A percentile compares a stretch with the other conserved stretches of the same genome.
phyloP scores from a whole-genome alignment of 2,329 filamentous ascomycete species.

The Cryphonectria japonica region DNA sequence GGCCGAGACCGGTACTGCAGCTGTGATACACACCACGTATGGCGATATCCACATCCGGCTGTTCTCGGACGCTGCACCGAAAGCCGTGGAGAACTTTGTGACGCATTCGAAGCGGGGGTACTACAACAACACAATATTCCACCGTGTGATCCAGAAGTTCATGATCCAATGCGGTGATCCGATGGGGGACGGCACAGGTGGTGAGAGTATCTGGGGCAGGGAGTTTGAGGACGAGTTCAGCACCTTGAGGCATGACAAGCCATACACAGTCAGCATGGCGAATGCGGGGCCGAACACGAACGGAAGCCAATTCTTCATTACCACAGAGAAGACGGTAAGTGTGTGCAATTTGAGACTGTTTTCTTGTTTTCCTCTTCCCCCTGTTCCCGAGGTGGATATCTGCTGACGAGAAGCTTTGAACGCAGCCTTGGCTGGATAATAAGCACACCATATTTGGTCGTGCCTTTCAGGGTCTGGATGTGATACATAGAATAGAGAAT shows the following conservation, averaged over 20 bases:
- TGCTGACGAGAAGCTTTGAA: slow-evolving; percentile 11
- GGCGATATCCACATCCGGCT: slow-evolving; percentile 93
- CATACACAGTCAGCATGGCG: slow-evolving; percentile 96
- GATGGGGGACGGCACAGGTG: slow-evolving; percentile 84
- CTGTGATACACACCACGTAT: slow-evolving; percentile 87
- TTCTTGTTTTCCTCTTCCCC: background rate
- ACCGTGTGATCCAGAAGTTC: slow-evolving; percentile 95
- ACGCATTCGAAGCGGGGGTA: slow-evolving; percentile 88
- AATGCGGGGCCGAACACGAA: slow-evolving; percentile 96
- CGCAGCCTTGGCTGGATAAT: slow-evolving; percentile 84
- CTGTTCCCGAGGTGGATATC: background rate
- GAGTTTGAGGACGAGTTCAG: slow-evolving; percentile 95
- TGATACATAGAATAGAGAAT: slow-evolving; percentile 96
- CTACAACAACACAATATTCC: slow-evolving; percentile 98
- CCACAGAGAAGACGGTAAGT: slow-evolving; percentile 88
- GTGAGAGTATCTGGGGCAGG: slow-evolving; percentile 89
- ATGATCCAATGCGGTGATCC: slow-evolving; percentile 94
- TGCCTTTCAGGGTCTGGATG: slow-evolving; percentile 86
- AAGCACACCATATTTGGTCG: slow-evolving; percentile 97
- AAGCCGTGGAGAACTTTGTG: slow-evolving; percentile 96
- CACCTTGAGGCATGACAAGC: slow-evolving; percentile 88
- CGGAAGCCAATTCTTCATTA: slow-evolving; percentile 97
- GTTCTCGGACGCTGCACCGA: slow-evolving; percentile 90
- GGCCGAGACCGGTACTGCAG: slow-evolving; percentile 75
- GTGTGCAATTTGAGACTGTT: background rate